Evolutionary conservation across 2,329 filamentous ascomycete genomes (phyloP).

Genomic region (Parasarocladium wereldwijsianum): DNA sequence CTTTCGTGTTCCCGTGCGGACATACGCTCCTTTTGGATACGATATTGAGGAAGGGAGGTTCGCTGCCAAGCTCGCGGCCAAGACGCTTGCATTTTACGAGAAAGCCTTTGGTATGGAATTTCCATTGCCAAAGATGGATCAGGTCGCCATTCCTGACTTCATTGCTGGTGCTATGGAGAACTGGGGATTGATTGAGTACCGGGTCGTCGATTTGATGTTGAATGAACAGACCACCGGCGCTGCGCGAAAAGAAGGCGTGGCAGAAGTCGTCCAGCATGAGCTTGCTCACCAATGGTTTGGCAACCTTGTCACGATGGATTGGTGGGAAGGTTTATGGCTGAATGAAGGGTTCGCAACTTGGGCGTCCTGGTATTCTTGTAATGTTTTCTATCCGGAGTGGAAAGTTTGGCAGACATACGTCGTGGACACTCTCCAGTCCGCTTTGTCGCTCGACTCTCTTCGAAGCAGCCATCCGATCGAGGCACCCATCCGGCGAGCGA

Average conservation of each 20-base stretch:
- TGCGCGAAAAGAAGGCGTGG: constrained; percentile 79
- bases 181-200: constrained; percentile 92
- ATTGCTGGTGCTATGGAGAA: constrained; percentile 97
- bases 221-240: constrained; percentile 88
- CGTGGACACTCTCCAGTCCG: constrained; percentile 79
- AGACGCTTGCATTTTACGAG: constrained; percentile 87
- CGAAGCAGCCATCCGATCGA: constrained; percentile 94
- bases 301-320: constrained; percentile 95
- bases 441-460: constrained; percentile 75
- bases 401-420: constrained; percentile 96
- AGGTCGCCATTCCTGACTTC: constrained; percentile 93
- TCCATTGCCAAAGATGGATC: constrained; percentile 24
- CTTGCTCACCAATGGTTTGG: constrained; percentile 97
- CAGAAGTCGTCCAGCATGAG: constrained; percentile 93
- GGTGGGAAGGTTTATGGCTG: constrained; percentile 95
- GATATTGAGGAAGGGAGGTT: constrained; percentile 86
- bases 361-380: constrained; percentile 58
- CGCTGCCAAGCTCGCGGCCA: constrained; percentile 77
- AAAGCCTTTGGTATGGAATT: constrained; percentile 82
- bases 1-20: constrained; percentile 82
- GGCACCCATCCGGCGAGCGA: constrained; percentile 85
- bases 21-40: constrained; percentile 84
- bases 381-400: constrained; percentile 94
- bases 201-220: constrained; percentile 67
- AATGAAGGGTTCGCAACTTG: constrained; percentile 73